A percentile compares a stretch with the other conserved stretches of the same genome.
Conservation (phyloP, 1,284 basidiomycete genomes). For the Tetrapyrgos nigripes region DNA sequence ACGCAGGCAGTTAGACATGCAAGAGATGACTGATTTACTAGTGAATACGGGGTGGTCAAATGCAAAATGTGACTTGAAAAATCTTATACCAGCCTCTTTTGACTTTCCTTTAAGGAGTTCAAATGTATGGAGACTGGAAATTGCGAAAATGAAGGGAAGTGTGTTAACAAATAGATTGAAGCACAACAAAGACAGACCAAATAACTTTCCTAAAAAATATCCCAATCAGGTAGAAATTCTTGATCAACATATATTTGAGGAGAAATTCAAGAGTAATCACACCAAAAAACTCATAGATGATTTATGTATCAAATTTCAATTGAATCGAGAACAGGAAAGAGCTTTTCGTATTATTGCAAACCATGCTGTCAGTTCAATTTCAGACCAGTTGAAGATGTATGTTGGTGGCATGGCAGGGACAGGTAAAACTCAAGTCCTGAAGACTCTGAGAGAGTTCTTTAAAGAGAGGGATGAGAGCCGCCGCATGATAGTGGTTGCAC, state of each 20-base stretch:
- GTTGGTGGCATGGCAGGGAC: not conserved
- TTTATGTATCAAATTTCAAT: not conserved
- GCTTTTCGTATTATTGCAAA: constrained; percentile 34
- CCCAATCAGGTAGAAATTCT: not conserved
- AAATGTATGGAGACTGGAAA: not conserved
- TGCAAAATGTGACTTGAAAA: not conserved
- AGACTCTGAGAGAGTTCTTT: not conserved
- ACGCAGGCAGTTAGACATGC: no score
- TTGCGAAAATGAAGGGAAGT: not conserved
- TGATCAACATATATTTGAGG: not conserved
- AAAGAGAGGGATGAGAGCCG: constrained; percentile 24
- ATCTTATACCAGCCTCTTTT: not conserved
- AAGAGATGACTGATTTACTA: not conserved
- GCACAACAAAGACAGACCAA: not conserved
- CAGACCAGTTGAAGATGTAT: constrained; percentile 7
- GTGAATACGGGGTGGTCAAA: not conserved
- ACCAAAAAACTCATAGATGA: not conserved
- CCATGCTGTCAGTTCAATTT: constrained; percentile 25
- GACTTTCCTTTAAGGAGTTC: not conserved
- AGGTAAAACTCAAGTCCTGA: not conserved
- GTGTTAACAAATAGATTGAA: not conserved
- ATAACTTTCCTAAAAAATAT: constrained; percentile 22
- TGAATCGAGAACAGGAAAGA: constrained; percentile 3
- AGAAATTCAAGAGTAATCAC: not conserved
- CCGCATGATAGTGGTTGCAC: constrained; percentile 36